phyloP scores from a whole-genome alignment of 2,329 filamentous ascomycete species.

The Parafenestella ontariensis region DNA sequence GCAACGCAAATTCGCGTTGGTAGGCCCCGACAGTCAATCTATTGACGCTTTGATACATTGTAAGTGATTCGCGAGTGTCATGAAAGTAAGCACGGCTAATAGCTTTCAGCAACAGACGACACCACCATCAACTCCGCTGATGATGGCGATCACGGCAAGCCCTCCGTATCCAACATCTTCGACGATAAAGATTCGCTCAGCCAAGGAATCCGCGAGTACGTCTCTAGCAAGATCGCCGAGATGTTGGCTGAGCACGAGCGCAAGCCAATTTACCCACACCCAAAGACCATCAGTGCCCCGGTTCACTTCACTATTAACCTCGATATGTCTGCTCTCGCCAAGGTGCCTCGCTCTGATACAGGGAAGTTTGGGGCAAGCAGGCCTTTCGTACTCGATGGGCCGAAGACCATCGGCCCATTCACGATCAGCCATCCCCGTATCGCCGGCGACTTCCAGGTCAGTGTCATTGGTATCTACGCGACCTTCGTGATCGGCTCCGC shows the following conservation, averaged over 20 bases:
- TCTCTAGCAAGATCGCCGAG: slow-evolving; percentile 13
- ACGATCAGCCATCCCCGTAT: background rate
- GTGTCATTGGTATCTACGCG: background rate
- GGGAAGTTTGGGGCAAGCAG: background rate
- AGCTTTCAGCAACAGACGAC: background rate
- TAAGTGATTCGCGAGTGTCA: too few relatives aligned
- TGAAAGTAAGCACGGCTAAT: too few relatives aligned
- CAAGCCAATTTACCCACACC: background rate
- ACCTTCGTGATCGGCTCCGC: background rate
- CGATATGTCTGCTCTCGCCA: background rate
- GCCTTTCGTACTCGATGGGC: too few relatives aligned
- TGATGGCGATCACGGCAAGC: background rate
- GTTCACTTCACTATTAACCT: slow-evolving; percentile 1
- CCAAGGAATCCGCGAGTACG: slow-evolving; percentile 10
- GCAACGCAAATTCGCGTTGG: background rate
- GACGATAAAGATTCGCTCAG: background rate
- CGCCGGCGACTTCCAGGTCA: background rate
- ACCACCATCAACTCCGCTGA: background rate
- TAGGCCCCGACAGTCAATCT: background rate
- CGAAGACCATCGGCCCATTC: background rate
- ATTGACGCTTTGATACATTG: background rate
- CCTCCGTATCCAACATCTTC: slow-evolving; percentile 4
- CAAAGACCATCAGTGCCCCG: background rate
- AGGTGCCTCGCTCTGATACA: too few relatives aligned
- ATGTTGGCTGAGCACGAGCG: background rate